Evolutionary conservation across 768 basidiomycete species (phyloP).

Genomic region (Tricholoma terreum): DNA sequence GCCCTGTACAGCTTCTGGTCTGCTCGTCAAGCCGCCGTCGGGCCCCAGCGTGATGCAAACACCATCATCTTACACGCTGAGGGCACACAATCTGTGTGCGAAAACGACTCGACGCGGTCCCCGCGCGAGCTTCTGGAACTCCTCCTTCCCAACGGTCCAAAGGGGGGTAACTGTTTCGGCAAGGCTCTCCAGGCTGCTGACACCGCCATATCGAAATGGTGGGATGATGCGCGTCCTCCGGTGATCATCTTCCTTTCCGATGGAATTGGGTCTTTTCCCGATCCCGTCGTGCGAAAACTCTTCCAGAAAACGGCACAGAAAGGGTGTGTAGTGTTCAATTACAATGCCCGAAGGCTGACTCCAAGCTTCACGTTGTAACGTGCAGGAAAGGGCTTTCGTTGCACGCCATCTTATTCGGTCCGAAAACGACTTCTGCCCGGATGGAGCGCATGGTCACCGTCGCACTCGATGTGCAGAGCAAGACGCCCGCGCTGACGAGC

Average conservation of each 20-base stretch:
- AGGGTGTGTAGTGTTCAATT: slow-evolving; percentile 31
- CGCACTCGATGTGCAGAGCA: slow-evolving; percentile 44
- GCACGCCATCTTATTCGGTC: slow-evolving; percentile 56
- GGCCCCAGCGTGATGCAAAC: slow-evolving; percentile 48
- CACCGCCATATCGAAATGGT: slow-evolving; percentile 39
- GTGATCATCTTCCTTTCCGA: slow-evolving; percentile 57
- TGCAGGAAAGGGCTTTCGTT: slow-evolving; percentile 53
- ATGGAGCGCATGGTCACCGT: slow-evolving; percentile 46
- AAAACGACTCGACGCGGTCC: slow-evolving; percentile 45
- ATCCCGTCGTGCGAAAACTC: slow-evolving; percentile 37
- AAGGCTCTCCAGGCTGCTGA: slow-evolving; percentile 37
- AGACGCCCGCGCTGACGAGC: slow-evolving; percentile 38
- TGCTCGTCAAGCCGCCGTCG: slow-evolving; percentile 41
- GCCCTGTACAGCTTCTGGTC: slow-evolving; percentile 56
- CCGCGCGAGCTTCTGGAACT: slow-evolving; percentile 41
- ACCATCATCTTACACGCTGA: slow-evolving; percentile 48
- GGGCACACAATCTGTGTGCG: slow-evolving; percentile 18
- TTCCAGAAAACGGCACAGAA: slow-evolving; percentile 39
- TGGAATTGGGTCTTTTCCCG: slow-evolving; percentile 41
- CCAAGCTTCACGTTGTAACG: neutral
- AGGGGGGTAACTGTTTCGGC: slow-evolving; percentile 42
- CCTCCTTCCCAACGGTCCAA: slow-evolving; percentile 29
- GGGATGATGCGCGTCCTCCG: slow-evolving; percentile 54
- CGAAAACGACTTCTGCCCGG: slow-evolving; percentile 27
- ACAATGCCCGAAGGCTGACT: neutral